A percentile compares a stretch with the other conserved stretches of the same genome.
Evolutionary conservation across 108 stramenopile genomes (phyloP).

Genomic region (Cyclotella kingstonii): DNA sequence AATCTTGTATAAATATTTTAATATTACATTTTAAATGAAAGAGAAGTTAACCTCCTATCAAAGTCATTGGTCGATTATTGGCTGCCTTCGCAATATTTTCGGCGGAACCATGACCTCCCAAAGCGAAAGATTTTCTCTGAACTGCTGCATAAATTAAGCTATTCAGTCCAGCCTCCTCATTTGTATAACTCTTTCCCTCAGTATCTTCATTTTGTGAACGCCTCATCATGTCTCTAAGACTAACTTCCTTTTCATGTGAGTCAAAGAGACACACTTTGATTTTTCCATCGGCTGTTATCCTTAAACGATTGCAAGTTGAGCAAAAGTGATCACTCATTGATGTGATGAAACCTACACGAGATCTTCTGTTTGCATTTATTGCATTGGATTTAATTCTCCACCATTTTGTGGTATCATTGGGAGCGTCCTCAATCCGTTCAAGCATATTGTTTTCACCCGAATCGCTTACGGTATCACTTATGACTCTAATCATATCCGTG

Average conservation of each 20-base stretch:
- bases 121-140: conserved; percentile 74
- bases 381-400: conserved; percentile 50
- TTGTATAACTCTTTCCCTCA: background rate
- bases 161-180: conserved; percentile 52
- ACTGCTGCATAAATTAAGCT: conserved; percentile 72
- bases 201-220: conserved; percentile 44
- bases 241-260: conserved; percentile 81
- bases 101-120: conserved; percentile 90
- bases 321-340: conserved; percentile 98
- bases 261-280: conserved; percentile 96
- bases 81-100: conserved; percentile 73
- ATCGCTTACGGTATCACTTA: no score
- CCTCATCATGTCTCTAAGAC: conserved; percentile 83
- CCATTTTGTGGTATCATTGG: conserved; percentile 98
- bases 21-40: background rate
- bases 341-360: conserved; percentile 95
- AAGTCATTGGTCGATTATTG: conserved; percentile 95
- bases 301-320: conserved; percentile 94
- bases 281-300: conserved; percentile 97
- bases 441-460: conserved; percentile 10
- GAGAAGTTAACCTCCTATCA: conserved; percentile 87
- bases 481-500: conserved; percentile 83
- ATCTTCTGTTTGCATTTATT: background rate
- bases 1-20: background rate
- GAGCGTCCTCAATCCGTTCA: conserved; percentile 65